Base-by-base conservation (phyloP, 2,329 filamentous ascomycete genomes). In the Thelonectria discophora region DNA sequence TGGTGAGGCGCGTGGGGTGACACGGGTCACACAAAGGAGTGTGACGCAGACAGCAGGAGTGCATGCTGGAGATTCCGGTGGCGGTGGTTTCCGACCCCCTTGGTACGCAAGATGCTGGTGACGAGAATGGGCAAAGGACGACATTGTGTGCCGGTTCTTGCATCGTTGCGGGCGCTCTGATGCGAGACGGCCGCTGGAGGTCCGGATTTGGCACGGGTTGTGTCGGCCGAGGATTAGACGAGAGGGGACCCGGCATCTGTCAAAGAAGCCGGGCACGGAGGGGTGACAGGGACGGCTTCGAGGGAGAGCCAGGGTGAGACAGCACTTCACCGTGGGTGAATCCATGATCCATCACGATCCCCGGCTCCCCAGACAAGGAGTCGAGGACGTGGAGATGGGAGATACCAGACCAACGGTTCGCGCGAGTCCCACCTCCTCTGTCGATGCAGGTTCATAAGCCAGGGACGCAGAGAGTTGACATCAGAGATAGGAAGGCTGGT, bases 81-180 rank as follows among this genome's bases (percentile, higher is more conserved):
- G 57, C 57, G 61, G 61, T 55, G 18, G 17, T 46, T 63, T 63
- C 61, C 61, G 57, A 54, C 56, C 49, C 51, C 46, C 58, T 40
- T 49, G 43, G n/a, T 39, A 30, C 27, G 27, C 27, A 30, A 24
- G 21, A 30, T 8, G 27, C 27, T 24, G 39, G 40, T 37, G 39
- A 46, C 24, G 30, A 49, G 47, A 52, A 13, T n/a, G 50, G 45
- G 45, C 24, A 55, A 55, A 52, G 20, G 56, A 51, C 46, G 57
- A 60, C 57, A 43, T 60, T 15, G 51, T 60, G 52, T 43, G 43
- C n/a, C 43, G 49, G 49, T 40, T 34, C 53, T 53, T 58, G 62
- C 62, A 64, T 45, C 62, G 46, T 32, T 58, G 62, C 62, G 62
- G 62, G 62, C 62, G 62, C 49, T 64, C 27, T 12, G 30, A 45